phyloP scores from a whole-genome alignment of 2,329 filamentous ascomycete species.

The Monilinia laxa region DNA sequence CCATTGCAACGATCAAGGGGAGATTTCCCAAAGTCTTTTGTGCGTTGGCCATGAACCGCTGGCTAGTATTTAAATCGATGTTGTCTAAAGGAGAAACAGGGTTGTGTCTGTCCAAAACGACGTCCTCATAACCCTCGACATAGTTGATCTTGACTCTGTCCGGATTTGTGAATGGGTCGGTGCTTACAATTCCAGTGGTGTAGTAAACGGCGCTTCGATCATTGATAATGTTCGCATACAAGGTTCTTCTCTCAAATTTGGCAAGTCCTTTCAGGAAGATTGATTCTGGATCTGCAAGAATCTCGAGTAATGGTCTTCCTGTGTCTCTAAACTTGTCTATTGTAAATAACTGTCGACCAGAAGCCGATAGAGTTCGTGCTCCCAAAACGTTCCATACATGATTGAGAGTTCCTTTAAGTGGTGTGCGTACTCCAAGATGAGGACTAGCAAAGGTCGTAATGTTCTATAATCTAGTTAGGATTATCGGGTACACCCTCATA shows the following conservation, averaged over 20 bases:
- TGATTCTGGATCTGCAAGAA: conserved; percentile 79
- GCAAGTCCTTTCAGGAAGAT: conserved; percentile 81
- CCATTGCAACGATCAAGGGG: conserved; percentile 63
- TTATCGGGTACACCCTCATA: neutral
- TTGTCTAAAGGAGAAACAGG: conserved; percentile 55
- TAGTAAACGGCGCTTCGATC: conserved; percentile 81
- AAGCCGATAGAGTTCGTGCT: conserved; percentile 75
- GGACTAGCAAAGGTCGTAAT: conserved; percentile 91
- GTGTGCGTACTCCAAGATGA: conserved; percentile 73
- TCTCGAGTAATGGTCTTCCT: conserved; percentile 72
- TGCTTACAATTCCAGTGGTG: conserved; percentile 74
- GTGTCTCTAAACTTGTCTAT: conserved; percentile 85
- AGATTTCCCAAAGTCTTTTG: conserved; percentile 45
- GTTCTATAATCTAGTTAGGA: conserved; percentile 53
- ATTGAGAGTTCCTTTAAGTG: conserved; percentile 63
- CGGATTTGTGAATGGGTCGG: conserved; percentile 72
- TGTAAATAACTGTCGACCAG: conserved; percentile 82
- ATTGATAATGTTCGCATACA: conserved; percentile 87
- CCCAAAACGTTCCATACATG: conserved; percentile 81
- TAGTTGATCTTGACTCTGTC: conserved; percentile 71
- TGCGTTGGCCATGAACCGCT: conserved; percentile 37
- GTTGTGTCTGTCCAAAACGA: conserved; percentile 68
- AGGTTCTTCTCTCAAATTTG: conserved; percentile 70
- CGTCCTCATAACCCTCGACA: conserved; percentile 68
- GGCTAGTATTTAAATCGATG: conserved; percentile 32